Percentiles rank a stretch among this genome's conserved stretches.
Conservation (phyloP, 2,329 filamentous ascomycete genomes). For the Fusarium bulbicola region DNA sequence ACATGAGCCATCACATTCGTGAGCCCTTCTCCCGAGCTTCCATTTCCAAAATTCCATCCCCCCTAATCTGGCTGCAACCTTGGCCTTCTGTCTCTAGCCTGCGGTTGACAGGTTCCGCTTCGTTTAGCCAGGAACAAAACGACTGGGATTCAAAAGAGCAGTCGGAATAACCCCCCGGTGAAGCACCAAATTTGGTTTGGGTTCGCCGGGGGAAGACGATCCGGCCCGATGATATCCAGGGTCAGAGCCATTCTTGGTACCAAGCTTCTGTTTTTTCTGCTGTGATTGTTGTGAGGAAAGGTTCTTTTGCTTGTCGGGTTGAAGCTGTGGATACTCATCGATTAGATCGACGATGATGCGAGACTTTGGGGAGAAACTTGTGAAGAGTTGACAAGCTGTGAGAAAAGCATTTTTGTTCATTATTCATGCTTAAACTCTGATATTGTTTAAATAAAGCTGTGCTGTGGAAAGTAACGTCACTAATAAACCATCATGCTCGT, state of each 20-base stretch:
- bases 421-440: background rate
- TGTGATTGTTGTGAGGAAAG: slow-evolving; percentile 11
- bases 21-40: slow-evolving; percentile 26
- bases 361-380: background rate
- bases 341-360: slow-evolving; percentile 21
- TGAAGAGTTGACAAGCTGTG: background rate
- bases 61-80: slow-evolving; percentile 22
- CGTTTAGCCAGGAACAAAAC: slow-evolving; percentile 30
- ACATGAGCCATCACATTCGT: background rate
- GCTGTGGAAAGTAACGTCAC: slow-evolving; percentile 7
- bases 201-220: slow-evolving; percentile 41
- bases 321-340: slow-evolving; percentile 22
- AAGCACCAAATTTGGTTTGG: slow-evolving; percentile 28
- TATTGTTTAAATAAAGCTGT: background rate
- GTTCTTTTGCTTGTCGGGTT: slow-evolving; percentile 30
- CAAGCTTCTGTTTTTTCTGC: slow-evolving; percentile 31
- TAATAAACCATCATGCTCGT: slow-evolving; percentile 10
- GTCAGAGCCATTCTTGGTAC: slow-evolving; percentile 38
- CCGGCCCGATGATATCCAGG: slow-evolving; percentile 41
- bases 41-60: slow-evolving; percentile 2
- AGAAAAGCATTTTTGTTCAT: background rate
- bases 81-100: background rate
- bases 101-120: slow-evolving; percentile 19
- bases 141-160: slow-evolving; percentile 12
- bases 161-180: slow-evolving; percentile 20